phyloP scores from a whole-genome alignment of 2,329 filamentous ascomycete species.

The Fusarium metavorans region DNA sequence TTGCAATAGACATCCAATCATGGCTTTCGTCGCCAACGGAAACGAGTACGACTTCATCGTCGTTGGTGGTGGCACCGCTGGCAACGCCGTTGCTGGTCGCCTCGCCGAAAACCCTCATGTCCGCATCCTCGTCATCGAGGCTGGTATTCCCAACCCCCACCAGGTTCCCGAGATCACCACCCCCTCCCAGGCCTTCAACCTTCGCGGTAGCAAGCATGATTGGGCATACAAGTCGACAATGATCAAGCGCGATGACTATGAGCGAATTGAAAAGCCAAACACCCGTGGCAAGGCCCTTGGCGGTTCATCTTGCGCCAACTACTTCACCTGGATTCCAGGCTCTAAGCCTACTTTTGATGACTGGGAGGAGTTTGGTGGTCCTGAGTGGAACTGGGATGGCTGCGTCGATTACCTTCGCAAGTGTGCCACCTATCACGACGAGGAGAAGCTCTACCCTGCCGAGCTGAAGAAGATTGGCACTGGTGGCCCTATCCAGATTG shows the following conservation, averaged over 20 bases:
- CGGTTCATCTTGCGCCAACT: constrained; percentile 69
- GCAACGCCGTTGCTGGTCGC: constrained; percentile 50
- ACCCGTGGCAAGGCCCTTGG: constrained; percentile 71
- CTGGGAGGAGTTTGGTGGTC: constrained; percentile 77
- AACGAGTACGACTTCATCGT: neutral
- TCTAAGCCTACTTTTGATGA: constrained; percentile 72
- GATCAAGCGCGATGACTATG: constrained; percentile 69
- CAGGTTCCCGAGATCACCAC: constrained; percentile 65
- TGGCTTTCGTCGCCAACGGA: neutral
- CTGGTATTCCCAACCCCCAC: constrained; percentile 60
- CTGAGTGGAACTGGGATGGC: constrained; percentile 68
- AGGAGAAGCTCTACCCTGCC: constrained; percentile 57
- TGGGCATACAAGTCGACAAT: constrained; percentile 73
- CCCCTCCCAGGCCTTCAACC: constrained; percentile 63
- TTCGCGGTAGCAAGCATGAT: constrained; percentile 67
- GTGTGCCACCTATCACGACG: constrained; percentile 67
- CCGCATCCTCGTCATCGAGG: constrained; percentile 60
- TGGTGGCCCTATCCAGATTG: constrained; percentile 62
- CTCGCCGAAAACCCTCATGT: constrained; percentile 53
- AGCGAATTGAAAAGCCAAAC: constrained; percentile 73
- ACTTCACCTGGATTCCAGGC: constrained; percentile 73
- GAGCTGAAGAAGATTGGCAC: constrained; percentile 64
- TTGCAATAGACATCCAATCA: neutral
- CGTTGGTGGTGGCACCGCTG: constrained; percentile 47
- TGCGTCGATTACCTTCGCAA: constrained; percentile 65